phyloP scores from a whole-genome alignment of 2,329 filamentous ascomycete genomes.

The Apiospora kogelbergensis region DNA sequence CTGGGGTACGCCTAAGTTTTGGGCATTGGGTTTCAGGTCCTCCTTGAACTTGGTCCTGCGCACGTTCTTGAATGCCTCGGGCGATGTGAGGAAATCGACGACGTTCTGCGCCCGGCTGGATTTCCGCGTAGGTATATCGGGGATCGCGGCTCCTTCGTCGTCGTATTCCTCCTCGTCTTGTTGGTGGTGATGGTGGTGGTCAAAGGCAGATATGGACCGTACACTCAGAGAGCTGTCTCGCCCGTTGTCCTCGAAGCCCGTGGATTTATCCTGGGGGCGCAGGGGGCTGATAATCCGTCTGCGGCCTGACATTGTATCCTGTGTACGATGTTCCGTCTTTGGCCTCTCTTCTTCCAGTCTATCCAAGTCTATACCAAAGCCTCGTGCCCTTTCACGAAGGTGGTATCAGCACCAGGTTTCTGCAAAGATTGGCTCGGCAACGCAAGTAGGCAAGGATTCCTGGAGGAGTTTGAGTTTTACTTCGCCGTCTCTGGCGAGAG shows the following conservation, averaged over 20 bases:
- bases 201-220: conserved; percentile 13
- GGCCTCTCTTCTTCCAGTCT: neutral
- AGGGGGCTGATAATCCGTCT: neutral
- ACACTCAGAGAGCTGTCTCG: conserved; percentile 11
- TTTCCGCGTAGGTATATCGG: conserved; percentile 15
- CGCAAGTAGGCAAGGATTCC: neutral
- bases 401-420: neutral
- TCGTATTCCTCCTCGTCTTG: neutral
- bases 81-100: conserved; percentile 10
- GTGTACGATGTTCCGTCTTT: neutral
- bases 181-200: neutral
- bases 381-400: neutral
- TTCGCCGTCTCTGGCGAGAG: neutral
- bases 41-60: conserved; percentile 13
- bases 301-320: neutral
- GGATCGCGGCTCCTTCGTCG: conserved; percentile 11
- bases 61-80: conserved; percentile 1
- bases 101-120: conserved; percentile 9
- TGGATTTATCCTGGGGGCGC: neutral
- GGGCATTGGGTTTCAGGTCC: neutral
- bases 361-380: neutral
- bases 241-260: neutral
- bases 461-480: neutral
- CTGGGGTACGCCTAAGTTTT: neutral
- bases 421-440: neutral